Evolutionary conservation across 2,329 filamentous ascomycete species (phyloP), one percentile per base, ranked within the genome.

Genomic region (Sphaerulina populicola): DNA sequence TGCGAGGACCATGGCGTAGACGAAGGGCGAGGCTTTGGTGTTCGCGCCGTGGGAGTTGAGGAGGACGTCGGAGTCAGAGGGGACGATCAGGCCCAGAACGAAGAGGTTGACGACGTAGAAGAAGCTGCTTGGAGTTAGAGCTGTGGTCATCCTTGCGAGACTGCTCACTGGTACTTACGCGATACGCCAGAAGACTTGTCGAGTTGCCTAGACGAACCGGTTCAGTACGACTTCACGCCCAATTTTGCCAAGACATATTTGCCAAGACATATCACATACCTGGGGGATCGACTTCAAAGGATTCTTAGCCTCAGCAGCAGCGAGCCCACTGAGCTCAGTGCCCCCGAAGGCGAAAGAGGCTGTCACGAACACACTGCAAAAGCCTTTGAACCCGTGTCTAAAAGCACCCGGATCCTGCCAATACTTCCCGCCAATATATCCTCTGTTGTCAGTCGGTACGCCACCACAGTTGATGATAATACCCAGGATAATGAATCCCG

Each of bases 301-400:
- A 35, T 35, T 35, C 4, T 9, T 7, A 10, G 31, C 31, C 31
- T 35, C 31, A 5, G 31, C 31, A n/a, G 31, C 31, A 35, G 31
- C 31, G 12, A 35, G 31, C 4, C 31, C 31, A 35, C 12, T 18
- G 18, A 35, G 10, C 12, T 35, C 31, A 4, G 31, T 35, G 10
- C 31, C 31, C 12, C 31, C 31, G 10, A 35, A 35, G 12, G 31
- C 31, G 2, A 35, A 35, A 4, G 31, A 35, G 10, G 31, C 31
- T 8, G 31, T 35, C 1, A 10, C 8, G 12, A 35, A 35, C 4
- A 35, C 31, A 11, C 2, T 3, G 12, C 31, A 35, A 7, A 35
- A 35, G 2, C 86, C 86, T 62, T 88, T 88, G 74, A 90, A 89
- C 52, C 86, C 85, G 62, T 88, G 82, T 69, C 89, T 75, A 66